Percentiles rank a stretch among this genome's conserved stretches.
Evolutionary conservation across 2,329 filamentous ascomycete species (phyloP).

Genomic region (Aspergillus ustus): DNA sequence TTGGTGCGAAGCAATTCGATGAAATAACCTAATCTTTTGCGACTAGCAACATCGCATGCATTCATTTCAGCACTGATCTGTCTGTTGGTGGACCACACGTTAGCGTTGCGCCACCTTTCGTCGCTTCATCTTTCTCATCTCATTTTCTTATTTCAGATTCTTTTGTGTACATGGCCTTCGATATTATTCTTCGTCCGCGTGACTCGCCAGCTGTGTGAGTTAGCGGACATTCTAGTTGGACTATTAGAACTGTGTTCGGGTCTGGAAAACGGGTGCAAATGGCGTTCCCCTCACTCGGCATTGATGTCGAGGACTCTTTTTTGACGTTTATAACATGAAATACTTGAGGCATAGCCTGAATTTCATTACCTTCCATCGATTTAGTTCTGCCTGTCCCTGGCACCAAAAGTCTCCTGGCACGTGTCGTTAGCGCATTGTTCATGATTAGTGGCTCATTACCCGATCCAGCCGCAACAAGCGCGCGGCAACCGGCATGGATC

Average conservation of each 20-base stretch:
- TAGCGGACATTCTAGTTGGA: constrained; percentile 42
- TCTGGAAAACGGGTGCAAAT: constrained; percentile 49
- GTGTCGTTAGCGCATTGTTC: constrained; percentile 1
- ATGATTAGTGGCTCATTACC: constrained; percentile 6
- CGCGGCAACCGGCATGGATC: constrained; percentile 32
- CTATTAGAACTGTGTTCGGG: constrained; percentile 50
- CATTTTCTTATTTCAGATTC: constrained; percentile 30
- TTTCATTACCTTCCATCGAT: constrained; percentile 2
- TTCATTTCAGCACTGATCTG: constrained; percentile 30
- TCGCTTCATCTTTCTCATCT: constrained; percentile 25
- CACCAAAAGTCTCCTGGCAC: background rate
- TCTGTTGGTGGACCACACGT: constrained; percentile 29
- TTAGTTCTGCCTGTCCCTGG: constrained; percentile 5
- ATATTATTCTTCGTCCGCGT: constrained; percentile 38
- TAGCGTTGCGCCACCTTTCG: constrained; percentile 24
- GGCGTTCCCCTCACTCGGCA: constrained; percentile 44
- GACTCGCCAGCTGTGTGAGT: constrained; percentile 30
- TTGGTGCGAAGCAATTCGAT: constrained; percentile 50
- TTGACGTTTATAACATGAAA: constrained; percentile 38
- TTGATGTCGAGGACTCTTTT: constrained; percentile 36
- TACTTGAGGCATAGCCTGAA: constrained; percentile 36
- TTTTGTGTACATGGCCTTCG: constrained; percentile 49
- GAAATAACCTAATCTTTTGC: constrained; percentile 38
- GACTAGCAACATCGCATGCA: constrained; percentile 37
- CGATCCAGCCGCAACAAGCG: constrained; percentile 16